These are phyloP conservation scores for Lasiodiplodia citricola DNA, from an alignment of 2,329 filamentous ascomycete genomes.

Conservation along the genomic window DNA sequence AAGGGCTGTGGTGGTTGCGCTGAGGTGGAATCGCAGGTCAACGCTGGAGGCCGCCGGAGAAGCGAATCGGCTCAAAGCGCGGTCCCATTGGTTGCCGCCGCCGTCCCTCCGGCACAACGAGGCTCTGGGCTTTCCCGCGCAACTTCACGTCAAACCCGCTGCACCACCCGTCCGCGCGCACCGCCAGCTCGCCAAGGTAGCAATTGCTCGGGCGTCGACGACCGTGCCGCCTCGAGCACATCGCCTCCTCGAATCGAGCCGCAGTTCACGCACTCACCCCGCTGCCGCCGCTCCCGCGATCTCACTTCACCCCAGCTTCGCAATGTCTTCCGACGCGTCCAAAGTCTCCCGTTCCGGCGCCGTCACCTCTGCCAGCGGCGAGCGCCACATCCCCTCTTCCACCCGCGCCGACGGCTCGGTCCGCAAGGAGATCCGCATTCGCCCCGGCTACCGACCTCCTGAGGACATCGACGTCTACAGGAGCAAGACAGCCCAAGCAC, in stretches of 20 bases:
- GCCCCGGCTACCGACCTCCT: slow-evolving; percentile 89
- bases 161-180: not conserved
- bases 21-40: slow-evolving; percentile 31
- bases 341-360: slow-evolving; percentile 56
- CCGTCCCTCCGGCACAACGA: not conserved
- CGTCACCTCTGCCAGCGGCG: slow-evolving; percentile 74
- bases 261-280: not conserved
- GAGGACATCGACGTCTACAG: slow-evolving; percentile 97
- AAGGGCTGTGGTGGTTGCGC: slow-evolving; percentile 35
- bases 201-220: slow-evolving; percentile 3
- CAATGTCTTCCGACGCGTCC: slow-evolving; percentile 36
- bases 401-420: slow-evolving; percentile 84
- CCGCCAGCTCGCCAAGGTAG: slow-evolving; percentile 4
- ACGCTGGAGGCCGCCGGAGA: slow-evolving; percentile 24
- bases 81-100: not conserved
- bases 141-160: not conserved
- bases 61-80: slow-evolving; percentile 26
- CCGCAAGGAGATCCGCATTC: slow-evolving; percentile 92
- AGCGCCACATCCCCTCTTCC: slow-evolving; percentile 88
- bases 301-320: slow-evolving; percentile 15
- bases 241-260: not conserved
- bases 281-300: not conserved
- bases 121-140: slow-evolving; percentile 10
- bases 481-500: slow-evolving; percentile 85
- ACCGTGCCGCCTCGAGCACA: not conserved